Conservation (phyloP, 2,329 filamentous ascomycete species). For the Aquanectria penicillioides region DNA sequence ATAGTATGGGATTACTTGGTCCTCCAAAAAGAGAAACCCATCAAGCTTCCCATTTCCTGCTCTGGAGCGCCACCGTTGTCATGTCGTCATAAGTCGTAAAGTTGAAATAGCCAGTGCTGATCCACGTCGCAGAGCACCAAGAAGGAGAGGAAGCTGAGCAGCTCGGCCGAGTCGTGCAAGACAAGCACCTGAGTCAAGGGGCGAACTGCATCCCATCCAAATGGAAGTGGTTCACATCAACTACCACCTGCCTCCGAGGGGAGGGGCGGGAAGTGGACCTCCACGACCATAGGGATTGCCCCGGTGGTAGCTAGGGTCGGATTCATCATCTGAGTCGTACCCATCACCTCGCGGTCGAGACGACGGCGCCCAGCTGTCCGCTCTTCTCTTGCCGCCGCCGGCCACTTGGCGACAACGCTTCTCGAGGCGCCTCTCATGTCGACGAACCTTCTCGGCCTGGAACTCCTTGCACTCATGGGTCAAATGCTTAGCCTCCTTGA, state of each 20-base stretch:
- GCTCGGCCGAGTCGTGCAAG: background rate
- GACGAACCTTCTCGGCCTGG: conserved; percentile 58
- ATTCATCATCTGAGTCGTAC: conserved; percentile 52
- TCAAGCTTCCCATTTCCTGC: conserved; percentile 13
- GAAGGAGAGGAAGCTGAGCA: background rate
- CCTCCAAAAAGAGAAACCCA: background rate
- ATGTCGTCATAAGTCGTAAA: conserved; percentile 42
- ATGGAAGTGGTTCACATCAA: background rate
- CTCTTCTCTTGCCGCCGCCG: conserved; percentile 51
- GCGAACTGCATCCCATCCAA: background rate
- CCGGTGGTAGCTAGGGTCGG: conserved; percentile 52
- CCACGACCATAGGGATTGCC: conserved; percentile 57
- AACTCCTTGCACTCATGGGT: conserved; percentile 60
- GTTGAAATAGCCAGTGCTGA: conserved; percentile 16
- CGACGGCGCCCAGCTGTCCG: conserved; percentile 57
- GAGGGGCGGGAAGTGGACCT: conserved; percentile 51
- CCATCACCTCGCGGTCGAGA: conserved; percentile 51
- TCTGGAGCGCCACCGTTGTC: conserved; percentile 26
- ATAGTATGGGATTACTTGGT: conserved; percentile 23
- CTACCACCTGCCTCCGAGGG: conserved; percentile 28
- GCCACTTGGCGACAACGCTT: conserved; percentile 44
- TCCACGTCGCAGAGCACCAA: conserved; percentile 6
- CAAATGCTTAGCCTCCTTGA: conserved; percentile 65
- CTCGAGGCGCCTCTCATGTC: conserved; percentile 60
- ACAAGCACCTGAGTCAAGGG: background rate